phyloP scores from a whole-genome alignment of 495 filamentous ascomycete species.

The Annulohypoxylon nitens region DNA sequence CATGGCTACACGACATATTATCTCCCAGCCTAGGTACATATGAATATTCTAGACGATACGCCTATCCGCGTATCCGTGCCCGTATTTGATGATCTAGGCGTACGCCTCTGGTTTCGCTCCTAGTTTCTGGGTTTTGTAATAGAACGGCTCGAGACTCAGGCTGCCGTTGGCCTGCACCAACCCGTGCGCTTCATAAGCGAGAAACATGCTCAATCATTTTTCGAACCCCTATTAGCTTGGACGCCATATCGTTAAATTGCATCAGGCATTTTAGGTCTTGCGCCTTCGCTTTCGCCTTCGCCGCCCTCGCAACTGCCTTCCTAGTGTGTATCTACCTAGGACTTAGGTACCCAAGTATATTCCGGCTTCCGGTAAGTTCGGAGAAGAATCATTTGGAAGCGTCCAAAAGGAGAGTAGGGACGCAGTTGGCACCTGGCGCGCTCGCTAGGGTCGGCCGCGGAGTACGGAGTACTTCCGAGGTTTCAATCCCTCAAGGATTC shows the following conservation, averaged over 20 bases:
- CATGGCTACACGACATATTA: constrained; percentile 18
- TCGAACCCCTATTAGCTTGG: not conserved
- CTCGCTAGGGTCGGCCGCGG: constrained; percentile 1
- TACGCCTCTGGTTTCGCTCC: constrained; percentile 18
- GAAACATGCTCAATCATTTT: constrained; percentile 6
- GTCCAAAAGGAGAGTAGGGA: not conserved
- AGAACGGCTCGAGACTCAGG: not conserved
- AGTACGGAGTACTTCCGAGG: constrained; percentile 17
- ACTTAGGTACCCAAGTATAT: not conserved
- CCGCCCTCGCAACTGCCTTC: too few relatives aligned
- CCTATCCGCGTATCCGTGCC: not conserved
- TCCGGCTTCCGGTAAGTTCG: not conserved
- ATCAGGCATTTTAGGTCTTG: not conserved
- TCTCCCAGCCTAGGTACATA: not conserved
- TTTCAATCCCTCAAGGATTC: constrained; percentile 4
- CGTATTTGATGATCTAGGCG: constrained; percentile 34
- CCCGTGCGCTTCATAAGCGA: not conserved
- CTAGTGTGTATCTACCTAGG: not conserved
- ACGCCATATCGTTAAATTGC: constrained; percentile 4
- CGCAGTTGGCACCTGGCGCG: not conserved
- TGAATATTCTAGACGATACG: not conserved
- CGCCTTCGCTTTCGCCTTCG: not conserved
- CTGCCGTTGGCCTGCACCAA: not conserved
- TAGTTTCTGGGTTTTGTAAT: not conserved
- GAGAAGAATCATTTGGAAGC: not conserved